Evolutionary conservation across 2,329 filamentous ascomycete species (phyloP).

Genomic region (Gaeumannomyces tritici): DNA sequence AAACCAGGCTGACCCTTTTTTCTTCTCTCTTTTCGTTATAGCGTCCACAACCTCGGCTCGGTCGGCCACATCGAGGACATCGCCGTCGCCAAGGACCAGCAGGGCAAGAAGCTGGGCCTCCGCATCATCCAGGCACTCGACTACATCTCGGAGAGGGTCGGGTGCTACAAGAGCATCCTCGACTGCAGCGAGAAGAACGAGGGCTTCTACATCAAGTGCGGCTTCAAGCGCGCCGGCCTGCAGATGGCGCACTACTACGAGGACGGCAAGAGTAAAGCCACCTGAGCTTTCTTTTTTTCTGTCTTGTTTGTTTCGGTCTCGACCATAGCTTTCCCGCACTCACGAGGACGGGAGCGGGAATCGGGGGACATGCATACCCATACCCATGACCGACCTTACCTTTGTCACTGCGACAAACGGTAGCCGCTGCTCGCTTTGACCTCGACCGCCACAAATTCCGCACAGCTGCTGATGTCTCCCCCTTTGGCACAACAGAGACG

Average conservation of each 20-base stretch:
- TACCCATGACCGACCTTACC: too few relatives aligned
- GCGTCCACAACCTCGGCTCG: constrained; percentile 69
- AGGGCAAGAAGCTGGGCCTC: constrained; percentile 92
- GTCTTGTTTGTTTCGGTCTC: too few relatives aligned
- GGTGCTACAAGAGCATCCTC: constrained; percentile 95
- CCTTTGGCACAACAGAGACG: too few relatives aligned
- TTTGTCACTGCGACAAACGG: too few relatives aligned
- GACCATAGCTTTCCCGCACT: too few relatives aligned
- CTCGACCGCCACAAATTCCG: too few relatives aligned
- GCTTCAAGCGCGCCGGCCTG: constrained; percentile 81
- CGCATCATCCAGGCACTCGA: constrained; percentile 91
- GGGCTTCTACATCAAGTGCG: constrained; percentile 97
- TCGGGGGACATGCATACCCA: too few relatives aligned
- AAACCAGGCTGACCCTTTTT: too few relatives aligned
- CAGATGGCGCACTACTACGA: constrained; percentile 98
- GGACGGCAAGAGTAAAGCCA: constrained; percentile 34
- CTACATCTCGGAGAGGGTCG: constrained; percentile 74
- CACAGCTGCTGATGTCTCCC: too few relatives aligned
- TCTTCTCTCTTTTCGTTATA: constrained; percentile 16
- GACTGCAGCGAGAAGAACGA: constrained; percentile 96
- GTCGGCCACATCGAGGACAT: constrained; percentile 98
- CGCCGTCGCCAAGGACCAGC: constrained; percentile 86
- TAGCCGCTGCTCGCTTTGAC: too few relatives aligned
- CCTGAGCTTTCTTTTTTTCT: too few relatives aligned
- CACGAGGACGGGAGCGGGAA: too few relatives aligned